Percentiles rank a stretch among this genome's conserved stretches.
These are phyloP conservation scores for Xylaria intraflava DNA, from an alignment of 495 filamentous ascomycete genomes.

Conservation along the genomic window DNA sequence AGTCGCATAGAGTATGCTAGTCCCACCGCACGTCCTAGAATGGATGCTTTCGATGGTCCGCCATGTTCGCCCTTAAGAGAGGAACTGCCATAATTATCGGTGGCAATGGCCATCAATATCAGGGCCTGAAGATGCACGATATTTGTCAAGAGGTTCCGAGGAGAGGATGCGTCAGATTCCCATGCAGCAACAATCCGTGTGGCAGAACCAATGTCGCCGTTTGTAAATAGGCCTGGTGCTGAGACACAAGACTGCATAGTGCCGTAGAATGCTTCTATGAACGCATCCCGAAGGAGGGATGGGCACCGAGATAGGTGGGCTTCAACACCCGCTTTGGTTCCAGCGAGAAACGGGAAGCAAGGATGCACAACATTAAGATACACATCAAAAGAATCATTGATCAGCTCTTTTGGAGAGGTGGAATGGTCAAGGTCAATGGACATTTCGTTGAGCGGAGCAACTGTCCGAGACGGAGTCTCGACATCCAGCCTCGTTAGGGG, in stretches of 20 bases:
- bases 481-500: slow-evolving; percentile 25
- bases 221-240: slow-evolving; percentile 30
- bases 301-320: slow-evolving; percentile 56
- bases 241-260: slow-evolving; percentile 51
- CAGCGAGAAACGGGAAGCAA: slow-evolving; percentile 66
- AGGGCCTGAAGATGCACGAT: slow-evolving; percentile 59
- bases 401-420: slow-evolving; percentile 31
- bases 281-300: slow-evolving; percentile 58
- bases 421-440: slow-evolving; percentile 24
- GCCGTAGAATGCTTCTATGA: slow-evolving; percentile 61
- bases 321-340: slow-evolving; percentile 56
- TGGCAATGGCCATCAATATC: slow-evolving; percentile 54
- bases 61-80: slow-evolving; percentile 27
- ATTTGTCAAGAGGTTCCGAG: slow-evolving; percentile 42
- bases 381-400: slow-evolving; percentile 47
- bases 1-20: slow-evolving; percentile 54
- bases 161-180: slow-evolving; percentile 41
- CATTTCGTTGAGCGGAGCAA: slow-evolving; percentile 24
- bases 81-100: slow-evolving; percentile 41
- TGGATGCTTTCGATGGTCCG: slow-evolving; percentile 31
- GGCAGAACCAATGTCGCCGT: slow-evolving; percentile 37
- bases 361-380: slow-evolving; percentile 69
- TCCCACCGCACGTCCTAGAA: slow-evolving; percentile 52
- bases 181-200: slow-evolving; percentile 46
- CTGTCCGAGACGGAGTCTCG: slow-evolving; percentile 24